Conservation (phyloP, 164 flowering plant species). For the Vitis vinifera region DNA sequence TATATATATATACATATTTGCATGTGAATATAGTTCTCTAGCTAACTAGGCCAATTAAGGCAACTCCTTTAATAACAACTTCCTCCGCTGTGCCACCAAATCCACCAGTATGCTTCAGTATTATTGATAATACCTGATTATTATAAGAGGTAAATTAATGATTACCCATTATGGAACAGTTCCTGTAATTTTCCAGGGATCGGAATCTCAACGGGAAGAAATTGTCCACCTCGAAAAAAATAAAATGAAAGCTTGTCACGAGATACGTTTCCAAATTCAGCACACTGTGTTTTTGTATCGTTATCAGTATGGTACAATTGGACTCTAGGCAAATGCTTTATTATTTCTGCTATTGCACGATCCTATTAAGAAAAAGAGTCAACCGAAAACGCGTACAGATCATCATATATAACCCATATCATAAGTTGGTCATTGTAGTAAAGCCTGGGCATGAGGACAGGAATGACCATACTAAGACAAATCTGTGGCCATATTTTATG, state of each 20-base stretch:
- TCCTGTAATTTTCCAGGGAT: not conserved
- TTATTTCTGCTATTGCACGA: not conserved
- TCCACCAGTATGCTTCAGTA: no score
- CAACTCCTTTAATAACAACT: no score
- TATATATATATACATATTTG: no score
- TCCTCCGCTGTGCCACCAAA: no score
- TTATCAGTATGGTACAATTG: constrained; percentile 13
- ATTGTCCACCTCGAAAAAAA: constrained; percentile 1
- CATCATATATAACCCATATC: not conserved
- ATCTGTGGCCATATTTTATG: no score
- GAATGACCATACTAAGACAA: no score
- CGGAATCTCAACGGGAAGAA: constrained; percentile 10
- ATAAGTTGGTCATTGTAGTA: not conserved
- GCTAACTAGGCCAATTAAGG: no score
- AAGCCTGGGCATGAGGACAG: no score
- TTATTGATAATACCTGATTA: no score
- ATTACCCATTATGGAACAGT: not conserved
- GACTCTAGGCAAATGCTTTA: not conserved
- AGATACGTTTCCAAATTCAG: constrained; percentile 20
- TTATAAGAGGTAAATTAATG: no score
- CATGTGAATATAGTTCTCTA: no score
- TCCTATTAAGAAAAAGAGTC: not conserved
- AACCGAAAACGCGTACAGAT: not conserved
- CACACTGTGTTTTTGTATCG: constrained; percentile 5
- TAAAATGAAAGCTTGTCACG: constrained; percentile 13